These are phyloP conservation scores for Acanthochlamys bracteata DNA, from an alignment of 106 monocot genomes.

Conservation along the genomic window DNA sequence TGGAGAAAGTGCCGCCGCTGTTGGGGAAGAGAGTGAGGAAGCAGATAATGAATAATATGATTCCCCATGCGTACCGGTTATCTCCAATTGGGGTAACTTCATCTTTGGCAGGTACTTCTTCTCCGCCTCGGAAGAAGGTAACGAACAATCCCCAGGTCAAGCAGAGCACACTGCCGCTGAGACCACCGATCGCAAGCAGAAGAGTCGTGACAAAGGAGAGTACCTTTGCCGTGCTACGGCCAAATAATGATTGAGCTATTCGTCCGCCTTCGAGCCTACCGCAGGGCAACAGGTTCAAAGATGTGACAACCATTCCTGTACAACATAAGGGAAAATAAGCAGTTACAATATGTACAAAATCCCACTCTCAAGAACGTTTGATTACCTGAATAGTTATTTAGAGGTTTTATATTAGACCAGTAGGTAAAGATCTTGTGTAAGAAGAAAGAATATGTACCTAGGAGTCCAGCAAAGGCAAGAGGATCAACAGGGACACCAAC, in stretches of 20 bases:
- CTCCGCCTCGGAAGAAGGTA: constrained; percentile 75
- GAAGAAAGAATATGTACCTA: constrained; percentile 43
- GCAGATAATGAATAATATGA: constrained; percentile 43
- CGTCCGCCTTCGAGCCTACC: constrained; percentile 82
- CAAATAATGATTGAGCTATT: constrained; percentile 80
- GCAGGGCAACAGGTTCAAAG: constrained; percentile 67
- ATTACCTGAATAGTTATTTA: too few species aligned
- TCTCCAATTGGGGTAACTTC: constrained; percentile 72
- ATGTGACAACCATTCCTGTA: constrained; percentile 81
- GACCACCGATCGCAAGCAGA: constrained; percentile 57
- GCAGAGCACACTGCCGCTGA: constrained; percentile 84
- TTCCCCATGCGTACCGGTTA: constrained; percentile 54
- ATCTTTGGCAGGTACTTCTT: constrained; percentile 76
- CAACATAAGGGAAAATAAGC: background rate
- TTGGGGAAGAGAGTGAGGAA: constrained; percentile 84
- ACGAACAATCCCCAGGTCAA: constrained; percentile 81
- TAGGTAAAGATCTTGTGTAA: too few species aligned
- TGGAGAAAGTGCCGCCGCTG: constrained; percentile 76
- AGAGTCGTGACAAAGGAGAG: constrained; percentile 63
- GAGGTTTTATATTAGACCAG: too few species aligned
- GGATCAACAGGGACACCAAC: constrained; percentile 93
- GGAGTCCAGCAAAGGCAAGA: constrained; percentile 88
- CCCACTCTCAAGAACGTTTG: too few species aligned
- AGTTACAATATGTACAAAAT: too few species aligned
- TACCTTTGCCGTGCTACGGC: constrained; percentile 43